Conservation (phyloP, 441 rosid species). For the Jatropha multifida region DNA sequence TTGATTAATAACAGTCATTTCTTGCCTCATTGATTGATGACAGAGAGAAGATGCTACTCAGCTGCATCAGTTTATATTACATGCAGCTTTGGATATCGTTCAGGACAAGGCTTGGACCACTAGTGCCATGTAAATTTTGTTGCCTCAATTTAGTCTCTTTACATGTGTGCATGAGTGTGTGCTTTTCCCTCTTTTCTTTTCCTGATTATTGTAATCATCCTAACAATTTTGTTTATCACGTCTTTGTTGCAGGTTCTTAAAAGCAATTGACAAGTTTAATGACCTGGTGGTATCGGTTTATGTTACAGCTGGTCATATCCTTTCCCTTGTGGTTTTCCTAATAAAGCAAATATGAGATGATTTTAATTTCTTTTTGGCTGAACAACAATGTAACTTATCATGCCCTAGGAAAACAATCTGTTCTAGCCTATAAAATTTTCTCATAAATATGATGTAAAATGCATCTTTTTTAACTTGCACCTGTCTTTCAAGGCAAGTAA, state of each 20-base stretch:
- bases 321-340: slow-evolving; percentile 22
- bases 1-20: slow-evolving; percentile 1
- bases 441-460: background rate
- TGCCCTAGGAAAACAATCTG: background rate
- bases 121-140: slow-evolving; percentile 68
- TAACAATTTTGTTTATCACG: background rate
- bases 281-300: slow-evolving; percentile 93
- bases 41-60: slow-evolving; percentile 99
- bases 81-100: slow-evolving; percentile 93
- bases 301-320: slow-evolving; percentile 99
- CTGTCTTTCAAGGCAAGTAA: background rate
- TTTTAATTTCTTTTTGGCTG: background rate
- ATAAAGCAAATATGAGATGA: background rate
- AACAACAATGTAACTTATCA: background rate
- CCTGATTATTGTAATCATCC: background rate
- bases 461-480: background rate
- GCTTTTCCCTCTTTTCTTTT: background rate
- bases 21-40: slow-evolving; percentile 17
- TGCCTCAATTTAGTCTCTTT: background rate
- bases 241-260: slow-evolving; percentile 71
- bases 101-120: slow-evolving; percentile 98
- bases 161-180: background rate
- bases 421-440: background rate
- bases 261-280: slow-evolving; percentile 88
- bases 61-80: slow-evolving; percentile 86